Evolutionary conservation across 1,284 basidiomycete genomes (phyloP), one percentile per base, ranked within the genome.

Genomic region (Pseudozyma sp.): DNA sequence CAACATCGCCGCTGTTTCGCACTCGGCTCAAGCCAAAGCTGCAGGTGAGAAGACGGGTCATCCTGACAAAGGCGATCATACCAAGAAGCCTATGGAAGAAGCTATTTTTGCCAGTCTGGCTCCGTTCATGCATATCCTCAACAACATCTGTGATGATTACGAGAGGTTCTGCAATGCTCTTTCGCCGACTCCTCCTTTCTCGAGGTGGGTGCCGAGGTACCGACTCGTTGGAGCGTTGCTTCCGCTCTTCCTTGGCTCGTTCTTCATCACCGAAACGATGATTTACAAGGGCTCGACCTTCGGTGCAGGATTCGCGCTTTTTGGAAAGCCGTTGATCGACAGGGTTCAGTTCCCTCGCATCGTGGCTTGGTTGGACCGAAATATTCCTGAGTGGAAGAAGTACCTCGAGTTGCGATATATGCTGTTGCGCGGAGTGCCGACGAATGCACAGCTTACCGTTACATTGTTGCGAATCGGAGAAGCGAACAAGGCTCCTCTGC

Each of bases 361-460:
- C 9, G 79, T 84, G 10, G 80, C 85, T 57, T 84, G 85, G 77
- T 85, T 89, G 42, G 85, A 87, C 35, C 77, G 85, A 50, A 80
- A 85, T 21, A 84, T 87, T 13, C 89, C 88, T 0, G 83, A 88
- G 70, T 89, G 88, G 88, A 84, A 86, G 63, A 83, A 87, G 51
- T 68, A 76, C 36, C 63, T 82, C 50, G 54, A 71, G 56, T 47
- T 62, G 1, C 66, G 55, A 16, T 71, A 48, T 81, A 87, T 87
- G 3, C 73, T 89, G 42, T 80, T 89, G 16, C 86, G 85, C 21
- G 86, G 88, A 11, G 88, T 89, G 0, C 89, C 89, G 3, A 90
- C 89, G 50, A 88, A 90, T 69, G 88, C 88, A 5, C 89, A 90
- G 70, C 86, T 89, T 43, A 88, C 88, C 0, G 81, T 89, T 5